phyloP scores from a whole-genome alignment of 129 eudicot genomes.

The Heracleum sosnowskyi region DNA sequence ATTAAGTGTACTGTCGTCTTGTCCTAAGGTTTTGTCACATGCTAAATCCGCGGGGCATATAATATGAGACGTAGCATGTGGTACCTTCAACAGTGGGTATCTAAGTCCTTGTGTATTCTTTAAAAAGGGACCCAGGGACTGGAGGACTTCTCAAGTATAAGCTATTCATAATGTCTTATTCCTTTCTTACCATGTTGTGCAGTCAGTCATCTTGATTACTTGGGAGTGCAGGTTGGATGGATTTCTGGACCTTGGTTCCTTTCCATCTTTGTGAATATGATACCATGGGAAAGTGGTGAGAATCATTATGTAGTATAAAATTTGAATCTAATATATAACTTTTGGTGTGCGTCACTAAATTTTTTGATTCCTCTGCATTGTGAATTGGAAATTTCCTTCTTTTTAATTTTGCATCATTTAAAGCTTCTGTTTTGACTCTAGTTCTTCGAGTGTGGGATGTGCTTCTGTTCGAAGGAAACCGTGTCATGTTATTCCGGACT shows the following conservation, averaged over 20 bases:
- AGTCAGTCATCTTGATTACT: constrained; percentile 84
- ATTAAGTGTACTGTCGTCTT: no score
- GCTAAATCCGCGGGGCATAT: neutral
- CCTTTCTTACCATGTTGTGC: constrained; percentile 20
- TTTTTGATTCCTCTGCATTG: constrained; percentile 8
- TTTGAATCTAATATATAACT: neutral
- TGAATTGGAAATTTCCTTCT: neutral
- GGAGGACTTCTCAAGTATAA: neutral
- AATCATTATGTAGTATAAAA: constrained; percentile 3
- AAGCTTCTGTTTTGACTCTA: constrained; percentile 27
- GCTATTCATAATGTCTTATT: constrained; percentile 14
- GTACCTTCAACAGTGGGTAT: neutral
- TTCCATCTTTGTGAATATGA: constrained; percentile 83
- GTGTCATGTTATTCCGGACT: constrained; percentile 93
- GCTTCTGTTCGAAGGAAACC: constrained; percentile 92
- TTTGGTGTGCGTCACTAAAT: neutral
- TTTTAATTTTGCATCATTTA: neutral
- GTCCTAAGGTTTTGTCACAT: neutral
- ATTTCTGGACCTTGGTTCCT: constrained; percentile 96
- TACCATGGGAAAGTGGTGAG: constrained; percentile 99
- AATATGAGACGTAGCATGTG: neutral
- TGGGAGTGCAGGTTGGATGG: constrained; percentile 98
- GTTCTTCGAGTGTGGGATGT: constrained; percentile 99
- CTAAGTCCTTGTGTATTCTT: neutral
- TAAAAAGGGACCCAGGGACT: neutral